Conservation (phyloP, 192 early-diverging fungal species). For the Backusella mclennaniae region DNA sequence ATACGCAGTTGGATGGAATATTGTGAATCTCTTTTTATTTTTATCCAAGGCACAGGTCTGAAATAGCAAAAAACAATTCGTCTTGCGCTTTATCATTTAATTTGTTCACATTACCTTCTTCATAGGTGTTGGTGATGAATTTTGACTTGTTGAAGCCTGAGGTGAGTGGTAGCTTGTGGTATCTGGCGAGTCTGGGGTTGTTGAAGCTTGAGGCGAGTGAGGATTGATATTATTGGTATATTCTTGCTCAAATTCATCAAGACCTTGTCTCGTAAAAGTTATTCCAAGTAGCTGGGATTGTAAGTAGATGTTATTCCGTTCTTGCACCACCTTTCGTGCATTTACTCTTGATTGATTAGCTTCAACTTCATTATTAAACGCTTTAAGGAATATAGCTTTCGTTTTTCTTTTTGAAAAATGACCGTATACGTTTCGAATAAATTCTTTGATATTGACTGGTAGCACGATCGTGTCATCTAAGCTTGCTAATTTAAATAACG, state of each 20-base stretch:
- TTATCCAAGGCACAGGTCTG: background rate
- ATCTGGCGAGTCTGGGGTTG: background rate
- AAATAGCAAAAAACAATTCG: background rate
- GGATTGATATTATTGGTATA: background rate
- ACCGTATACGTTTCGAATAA: background rate
- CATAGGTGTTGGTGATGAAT: no score
- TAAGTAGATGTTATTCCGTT: background rate
- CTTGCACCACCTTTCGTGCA: background rate
- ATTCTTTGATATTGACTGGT: background rate
- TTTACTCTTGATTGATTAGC: background rate
- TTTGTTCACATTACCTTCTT: background rate
- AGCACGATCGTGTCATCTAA: background rate
- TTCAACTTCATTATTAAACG: background rate
- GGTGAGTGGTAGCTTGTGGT: background rate
- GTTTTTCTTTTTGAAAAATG: background rate
- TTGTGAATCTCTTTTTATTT: background rate
- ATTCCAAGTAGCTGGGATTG: background rate
- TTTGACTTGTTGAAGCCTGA: background rate
- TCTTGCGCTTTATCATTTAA: background rate
- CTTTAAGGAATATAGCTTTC: background rate
- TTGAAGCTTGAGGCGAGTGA: background rate
- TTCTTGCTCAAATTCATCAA: background rate
- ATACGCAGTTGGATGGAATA: slow-evolving; percentile 12
- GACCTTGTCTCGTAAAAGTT: background rate
- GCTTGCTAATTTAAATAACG: background rate